phyloP scores from a whole-genome alignment of 129 eudicot genomes.

The Flaveria robusta region DNA sequence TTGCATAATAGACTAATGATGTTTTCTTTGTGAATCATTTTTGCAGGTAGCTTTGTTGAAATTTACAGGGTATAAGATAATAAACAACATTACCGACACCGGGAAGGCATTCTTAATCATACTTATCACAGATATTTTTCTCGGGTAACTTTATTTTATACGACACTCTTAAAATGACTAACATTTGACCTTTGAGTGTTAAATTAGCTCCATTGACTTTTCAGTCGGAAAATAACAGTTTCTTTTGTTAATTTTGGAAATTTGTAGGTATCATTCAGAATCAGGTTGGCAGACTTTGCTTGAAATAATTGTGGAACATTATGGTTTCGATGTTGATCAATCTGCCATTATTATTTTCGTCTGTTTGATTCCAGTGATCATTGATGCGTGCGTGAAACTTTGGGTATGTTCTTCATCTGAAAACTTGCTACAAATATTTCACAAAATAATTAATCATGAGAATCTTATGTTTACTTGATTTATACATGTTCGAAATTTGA shows the following conservation, averaged over 20 bases:
- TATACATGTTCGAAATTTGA: not conserved
- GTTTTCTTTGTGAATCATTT: constrained; percentile 11
- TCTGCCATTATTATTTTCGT: constrained; percentile 74
- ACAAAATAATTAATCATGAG: not conserved
- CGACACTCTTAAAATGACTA: not conserved
- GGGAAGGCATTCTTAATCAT: constrained; percentile 94
- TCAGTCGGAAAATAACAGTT: not conserved
- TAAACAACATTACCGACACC: constrained; percentile 82
- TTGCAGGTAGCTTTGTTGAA: constrained; percentile 95
- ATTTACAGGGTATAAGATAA: constrained; percentile 91
- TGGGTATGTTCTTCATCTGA: constrained; percentile 65
- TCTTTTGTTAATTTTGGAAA: constrained; percentile 15
- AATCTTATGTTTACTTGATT: not conserved
- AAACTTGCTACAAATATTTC: not conserved
- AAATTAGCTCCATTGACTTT: constrained; percentile 7
- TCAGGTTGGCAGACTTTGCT: constrained; percentile 89
- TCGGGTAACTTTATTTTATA: constrained; percentile 66
- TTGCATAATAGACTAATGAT: not conserved
- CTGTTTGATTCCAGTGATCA: constrained; percentile 73
- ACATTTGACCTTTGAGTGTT: constrained; percentile 17
- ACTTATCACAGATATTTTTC: constrained; percentile 79
- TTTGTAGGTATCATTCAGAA: constrained; percentile 93
- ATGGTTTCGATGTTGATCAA: constrained; percentile 83
- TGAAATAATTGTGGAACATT: constrained; percentile 85
- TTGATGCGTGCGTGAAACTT: constrained; percentile 92